Conservation (phyloP, 768 basidiomycete genomes). For the Tulasnella sp. region DNA sequence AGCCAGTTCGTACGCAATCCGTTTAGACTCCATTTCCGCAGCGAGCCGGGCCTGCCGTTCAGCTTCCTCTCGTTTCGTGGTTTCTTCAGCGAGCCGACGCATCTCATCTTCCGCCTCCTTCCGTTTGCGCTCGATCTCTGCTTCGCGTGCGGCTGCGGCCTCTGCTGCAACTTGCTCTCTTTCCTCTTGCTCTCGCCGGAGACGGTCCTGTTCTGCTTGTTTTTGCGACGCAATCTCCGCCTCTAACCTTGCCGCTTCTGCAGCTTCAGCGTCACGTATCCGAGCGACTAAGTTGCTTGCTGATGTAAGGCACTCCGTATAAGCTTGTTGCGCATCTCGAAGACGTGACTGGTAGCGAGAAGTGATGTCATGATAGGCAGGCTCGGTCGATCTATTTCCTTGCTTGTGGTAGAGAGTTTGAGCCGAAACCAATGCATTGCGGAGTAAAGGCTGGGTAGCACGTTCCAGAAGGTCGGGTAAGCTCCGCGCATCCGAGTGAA, state of each 20-base stretch:
- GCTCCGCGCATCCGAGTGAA: neutral
- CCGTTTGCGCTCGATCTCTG: constrained; percentile 19
- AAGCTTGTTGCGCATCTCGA: neutral
- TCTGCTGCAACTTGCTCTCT: constrained; percentile 25
- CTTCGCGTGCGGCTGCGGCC: constrained; percentile 13
- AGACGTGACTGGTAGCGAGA: neutral
- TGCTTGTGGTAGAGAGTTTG: neutral
- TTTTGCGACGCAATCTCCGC: neutral
- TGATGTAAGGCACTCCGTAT: neutral
- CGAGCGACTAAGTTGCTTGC: neutral
- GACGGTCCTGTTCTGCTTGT: constrained; percentile 21
- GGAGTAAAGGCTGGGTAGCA: neutral
- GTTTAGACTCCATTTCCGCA: constrained; percentile 24
- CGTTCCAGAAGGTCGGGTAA: neutral
- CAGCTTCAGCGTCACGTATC: neutral
- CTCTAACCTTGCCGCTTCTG: neutral
- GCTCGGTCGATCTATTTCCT: neutral
- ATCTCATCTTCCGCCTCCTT: constrained; percentile 26
- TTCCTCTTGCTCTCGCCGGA: constrained; percentile 17
- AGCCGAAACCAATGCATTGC: neutral
- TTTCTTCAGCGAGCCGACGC: constrained; percentile 26
- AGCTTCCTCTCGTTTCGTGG: constrained; percentile 23
- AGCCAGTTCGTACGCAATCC: constrained; percentile 1
- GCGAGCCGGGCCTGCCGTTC: constrained; percentile 13
- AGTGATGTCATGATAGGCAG: neutral